Percentiles rank a stretch among this genome's conserved stretches.
Evolutionary conservation across 495 filamentous ascomycete species (phyloP).

Genomic region (Tuber indicum): DNA sequence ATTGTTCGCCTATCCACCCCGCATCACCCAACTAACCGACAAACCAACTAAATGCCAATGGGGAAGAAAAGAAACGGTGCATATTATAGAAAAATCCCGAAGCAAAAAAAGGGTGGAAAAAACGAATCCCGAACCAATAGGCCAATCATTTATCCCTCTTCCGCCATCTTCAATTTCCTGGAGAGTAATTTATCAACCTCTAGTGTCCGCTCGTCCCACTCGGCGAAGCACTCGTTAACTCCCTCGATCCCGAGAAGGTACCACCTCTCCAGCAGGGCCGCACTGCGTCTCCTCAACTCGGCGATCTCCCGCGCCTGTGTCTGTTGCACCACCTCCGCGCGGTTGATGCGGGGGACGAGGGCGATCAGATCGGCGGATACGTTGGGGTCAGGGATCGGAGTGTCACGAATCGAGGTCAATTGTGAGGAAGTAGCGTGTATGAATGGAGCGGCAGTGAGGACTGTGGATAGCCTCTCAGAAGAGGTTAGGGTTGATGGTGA

Average conservation of each 20-base stretch:
- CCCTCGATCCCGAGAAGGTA: slow-evolving; percentile 55
- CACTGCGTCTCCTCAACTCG: slow-evolving; percentile 65
- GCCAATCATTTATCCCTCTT: slow-evolving; percentile 7
- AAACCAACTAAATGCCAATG: background rate
- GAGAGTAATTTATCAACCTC: slow-evolving; percentile 41
- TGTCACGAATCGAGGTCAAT: slow-evolving; percentile 70
- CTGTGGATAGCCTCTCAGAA: slow-evolving; percentile 55
- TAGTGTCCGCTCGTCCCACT: slow-evolving; percentile 41
- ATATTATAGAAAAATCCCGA: background rate
- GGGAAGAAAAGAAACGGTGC: background rate
- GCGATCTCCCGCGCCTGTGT: slow-evolving; percentile 66
- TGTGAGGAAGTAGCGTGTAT: slow-evolving; percentile 73
- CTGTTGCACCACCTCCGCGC: slow-evolving; percentile 58
- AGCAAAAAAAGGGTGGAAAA: background rate
- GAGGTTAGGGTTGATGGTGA: slow-evolving; percentile 43
- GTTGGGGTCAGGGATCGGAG: slow-evolving; percentile 64
- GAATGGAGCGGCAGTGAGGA: slow-evolving; percentile 60
- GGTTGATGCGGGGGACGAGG: slow-evolving; percentile 64
- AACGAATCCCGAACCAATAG: background rate
- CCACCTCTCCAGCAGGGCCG: slow-evolving; percentile 67
- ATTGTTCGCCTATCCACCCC: background rate
- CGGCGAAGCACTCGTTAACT: slow-evolving; percentile 40
- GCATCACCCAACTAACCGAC: background rate
- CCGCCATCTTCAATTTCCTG: slow-evolving; percentile 21
- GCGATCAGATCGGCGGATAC: slow-evolving; percentile 61